Evolutionary conservation across 768 basidiomycete species (phyloP).

Genomic region (Pisolithus microcarpus): DNA sequence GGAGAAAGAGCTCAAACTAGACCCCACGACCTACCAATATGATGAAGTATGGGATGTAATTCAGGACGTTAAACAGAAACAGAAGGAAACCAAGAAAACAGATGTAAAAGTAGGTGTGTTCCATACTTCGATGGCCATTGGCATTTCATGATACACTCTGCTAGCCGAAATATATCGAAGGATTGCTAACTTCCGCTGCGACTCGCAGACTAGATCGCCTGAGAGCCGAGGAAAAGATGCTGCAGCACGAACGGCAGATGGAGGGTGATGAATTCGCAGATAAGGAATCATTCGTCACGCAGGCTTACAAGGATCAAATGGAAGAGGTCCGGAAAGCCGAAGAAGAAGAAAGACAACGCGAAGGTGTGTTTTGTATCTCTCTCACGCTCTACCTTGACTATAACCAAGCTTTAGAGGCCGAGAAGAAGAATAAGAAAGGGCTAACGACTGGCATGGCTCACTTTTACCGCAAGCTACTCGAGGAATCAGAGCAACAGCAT

Average conservation of each 20-base stretch:
- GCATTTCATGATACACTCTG: conserved; percentile 7
- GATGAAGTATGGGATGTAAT: conserved; percentile 96
- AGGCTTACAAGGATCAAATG: conserved; percentile 96
- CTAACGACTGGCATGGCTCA: conserved; percentile 73
- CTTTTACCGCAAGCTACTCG: conserved; percentile 73
- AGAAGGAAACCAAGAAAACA: conserved; percentile 69
- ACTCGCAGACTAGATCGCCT: conserved; percentile 84
- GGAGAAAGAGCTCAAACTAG: conserved; percentile 72
- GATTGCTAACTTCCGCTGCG: conserved; percentile 72
- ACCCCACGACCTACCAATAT: conserved; percentile 84
- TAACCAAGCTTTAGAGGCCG: conserved; percentile 32
- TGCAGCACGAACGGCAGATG: conserved; percentile 82
- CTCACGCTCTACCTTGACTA: not conserved
- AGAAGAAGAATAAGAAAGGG: conserved; percentile 54
- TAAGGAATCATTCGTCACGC: conserved; percentile 97
- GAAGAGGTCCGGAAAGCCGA: conserved; percentile 85
- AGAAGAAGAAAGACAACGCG: conserved; percentile 82
- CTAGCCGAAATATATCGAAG: conserved; percentile 90
- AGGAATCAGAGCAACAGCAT: conserved; percentile 75
- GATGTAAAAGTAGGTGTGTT: conserved; percentile 55
- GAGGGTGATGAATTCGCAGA: conserved; percentile 93
- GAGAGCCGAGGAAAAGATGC: conserved; percentile 96
- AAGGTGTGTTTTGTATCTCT: conserved; percentile 46
- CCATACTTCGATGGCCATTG: not conserved
- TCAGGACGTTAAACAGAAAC: conserved; percentile 74